Conservation (phyloP, 306 rosid species). For the Mimosa bimucronata region DNA sequence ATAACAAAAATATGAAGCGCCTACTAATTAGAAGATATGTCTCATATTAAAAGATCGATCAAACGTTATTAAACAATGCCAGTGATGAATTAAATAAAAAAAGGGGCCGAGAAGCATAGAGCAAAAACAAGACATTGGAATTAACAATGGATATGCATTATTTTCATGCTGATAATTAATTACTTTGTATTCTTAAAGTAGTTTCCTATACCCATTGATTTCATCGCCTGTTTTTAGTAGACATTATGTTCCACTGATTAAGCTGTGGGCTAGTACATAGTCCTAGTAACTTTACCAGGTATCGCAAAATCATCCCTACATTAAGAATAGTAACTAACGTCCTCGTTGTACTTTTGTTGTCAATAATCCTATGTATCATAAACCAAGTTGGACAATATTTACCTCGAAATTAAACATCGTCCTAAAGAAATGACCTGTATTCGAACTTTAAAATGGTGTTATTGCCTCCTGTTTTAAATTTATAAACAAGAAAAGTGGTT, state of each 20-base stretch:
- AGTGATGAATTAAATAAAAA: too few species aligned
- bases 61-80: too few species aligned
- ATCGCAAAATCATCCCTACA: not conserved
- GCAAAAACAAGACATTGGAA: not conserved
- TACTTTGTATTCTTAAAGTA: not conserved
- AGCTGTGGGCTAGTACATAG: not conserved
- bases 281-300: not conserved
- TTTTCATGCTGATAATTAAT: not conserved
- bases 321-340: conserved; percentile 33
- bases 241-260: not conserved
- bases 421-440: not conserved
- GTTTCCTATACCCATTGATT: conserved; percentile 5
- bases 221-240: conserved; percentile 31
- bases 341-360: conserved; percentile 9
- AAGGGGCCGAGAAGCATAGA: not conserved
- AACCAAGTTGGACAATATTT: not conserved
- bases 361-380: not conserved
- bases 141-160: not conserved
- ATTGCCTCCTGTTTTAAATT: too few species aligned
- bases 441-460: not conserved
- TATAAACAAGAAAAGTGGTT: too few species aligned
- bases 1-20: too few species aligned
- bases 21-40: too few species aligned
- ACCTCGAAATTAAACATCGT: not conserved
- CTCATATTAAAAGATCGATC: too few species aligned